Evolutionary conservation across 2,329 filamentous ascomycete species (phyloP).

Genomic region (Colletotrichum destructivum): DNA sequence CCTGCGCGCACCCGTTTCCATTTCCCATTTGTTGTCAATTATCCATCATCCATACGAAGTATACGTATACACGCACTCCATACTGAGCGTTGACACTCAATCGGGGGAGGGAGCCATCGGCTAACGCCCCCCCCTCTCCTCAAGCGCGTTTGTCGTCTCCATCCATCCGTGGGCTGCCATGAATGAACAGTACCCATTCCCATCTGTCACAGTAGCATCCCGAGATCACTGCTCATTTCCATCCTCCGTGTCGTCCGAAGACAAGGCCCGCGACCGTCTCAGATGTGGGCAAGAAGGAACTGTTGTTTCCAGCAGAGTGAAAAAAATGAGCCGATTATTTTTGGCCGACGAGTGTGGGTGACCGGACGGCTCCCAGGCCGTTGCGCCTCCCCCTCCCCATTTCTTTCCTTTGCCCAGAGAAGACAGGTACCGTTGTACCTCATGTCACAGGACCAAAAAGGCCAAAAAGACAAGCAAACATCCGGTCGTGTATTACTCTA

Average conservation of each 20-base stretch:
- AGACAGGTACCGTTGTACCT: slow-evolving; percentile 21
- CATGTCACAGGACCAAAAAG: slow-evolving; percentile 20
- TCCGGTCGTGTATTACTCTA: neutral
- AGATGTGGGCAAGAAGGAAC: slow-evolving; percentile 22
- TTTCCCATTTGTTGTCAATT: slow-evolving; percentile 21
- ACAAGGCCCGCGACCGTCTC: slow-evolving; percentile 38
- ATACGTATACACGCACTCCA: no score
- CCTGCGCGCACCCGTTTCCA: slow-evolving; percentile 37
- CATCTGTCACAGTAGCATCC: no score
- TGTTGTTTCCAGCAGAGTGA: slow-evolving; percentile 38
- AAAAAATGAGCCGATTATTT: slow-evolving; percentile 27
- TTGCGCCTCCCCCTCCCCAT: no score
- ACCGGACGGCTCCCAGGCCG: slow-evolving; percentile 22
- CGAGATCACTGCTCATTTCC: neutral
- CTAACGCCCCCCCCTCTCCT: neutral
- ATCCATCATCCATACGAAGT: no score
- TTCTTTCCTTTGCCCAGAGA: neutral
- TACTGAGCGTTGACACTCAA: no score
- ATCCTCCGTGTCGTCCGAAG: slow-evolving; percentile 33
- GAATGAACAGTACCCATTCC: neutral
- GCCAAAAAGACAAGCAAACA: neutral
- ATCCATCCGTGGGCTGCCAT: neutral
- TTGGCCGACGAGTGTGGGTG: slow-evolving; percentile 17
- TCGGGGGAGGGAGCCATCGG: neutral
- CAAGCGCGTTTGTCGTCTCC: neutral